Evolutionary conservation across 345 rosid species (phyloP).

Genomic region (Aethionema arabicum): DNA sequence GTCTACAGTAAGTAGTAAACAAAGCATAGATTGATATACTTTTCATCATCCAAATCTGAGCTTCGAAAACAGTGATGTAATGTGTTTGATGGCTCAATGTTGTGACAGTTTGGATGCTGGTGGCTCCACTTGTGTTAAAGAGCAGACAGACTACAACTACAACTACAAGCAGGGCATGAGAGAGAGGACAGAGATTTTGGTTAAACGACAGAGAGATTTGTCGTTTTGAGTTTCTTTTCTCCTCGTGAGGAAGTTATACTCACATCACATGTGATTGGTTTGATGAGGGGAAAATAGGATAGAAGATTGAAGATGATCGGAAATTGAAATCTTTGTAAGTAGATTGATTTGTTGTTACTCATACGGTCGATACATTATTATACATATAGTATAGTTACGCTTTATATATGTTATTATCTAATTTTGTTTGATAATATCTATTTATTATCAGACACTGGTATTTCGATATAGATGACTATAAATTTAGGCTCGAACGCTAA

Average conservation of each 20-base stretch:
- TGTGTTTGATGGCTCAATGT: slow-evolving; percentile 15
- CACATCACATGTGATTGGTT: slow-evolving; percentile 15
- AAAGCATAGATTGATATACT: no score
- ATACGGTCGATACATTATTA: no score
- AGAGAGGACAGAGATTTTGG: slow-evolving; percentile 7
- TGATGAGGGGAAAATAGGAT: slow-evolving; percentile 19
- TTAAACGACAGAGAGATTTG: slow-evolving; percentile 6
- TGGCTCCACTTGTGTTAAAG: slow-evolving; percentile 66
- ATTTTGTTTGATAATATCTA: no score
- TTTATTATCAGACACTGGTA: no score
- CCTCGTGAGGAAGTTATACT: not conserved
- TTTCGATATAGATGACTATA: no score
- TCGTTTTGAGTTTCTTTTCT: slow-evolving; percentile 10
- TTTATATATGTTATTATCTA: no score
- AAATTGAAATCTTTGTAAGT: slow-evolving; percentile 25
- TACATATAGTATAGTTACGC: no score
- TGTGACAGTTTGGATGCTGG: slow-evolving; percentile 89
- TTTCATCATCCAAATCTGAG: slow-evolving; percentile 6
- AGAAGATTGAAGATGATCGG: not conserved
- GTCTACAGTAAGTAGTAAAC: slow-evolving; percentile 79
- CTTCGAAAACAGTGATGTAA: slow-evolving; percentile 11
- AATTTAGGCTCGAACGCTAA: no score
- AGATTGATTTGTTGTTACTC: slow-evolving; percentile 42
- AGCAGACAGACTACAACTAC: no score
- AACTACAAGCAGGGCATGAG: slow-evolving; percentile 39